Evolutionary conservation across 2,329 filamentous ascomycete genomes (phyloP).

Genomic region (Xylogone sp.): DNA sequence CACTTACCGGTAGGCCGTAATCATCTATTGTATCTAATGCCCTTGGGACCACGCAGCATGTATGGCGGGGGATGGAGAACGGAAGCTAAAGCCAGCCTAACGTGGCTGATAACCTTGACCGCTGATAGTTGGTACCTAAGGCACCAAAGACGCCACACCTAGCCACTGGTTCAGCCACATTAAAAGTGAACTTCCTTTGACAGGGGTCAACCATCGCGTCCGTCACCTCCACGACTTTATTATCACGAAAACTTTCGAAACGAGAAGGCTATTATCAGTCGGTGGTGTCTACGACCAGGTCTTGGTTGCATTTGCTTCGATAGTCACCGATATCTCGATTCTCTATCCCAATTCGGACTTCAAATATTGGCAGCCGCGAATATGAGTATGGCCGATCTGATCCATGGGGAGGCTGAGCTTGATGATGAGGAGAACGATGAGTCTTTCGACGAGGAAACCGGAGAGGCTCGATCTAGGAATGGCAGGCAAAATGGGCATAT

Average conservation of each 20-base stretch:
- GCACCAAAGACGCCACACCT: no score
- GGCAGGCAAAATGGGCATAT: constrained; percentile 40
- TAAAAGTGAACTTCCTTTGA: neutral
- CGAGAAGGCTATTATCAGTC: neutral
- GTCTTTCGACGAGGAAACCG: constrained; percentile 74
- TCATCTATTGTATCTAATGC: no score
- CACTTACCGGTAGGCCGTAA: no score
- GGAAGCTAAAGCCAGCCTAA: neutral
- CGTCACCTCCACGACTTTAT: neutral
- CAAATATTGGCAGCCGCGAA: constrained; percentile 26
- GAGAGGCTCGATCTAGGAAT: constrained; percentile 48
- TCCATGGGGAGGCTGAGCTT: constrained; percentile 81
- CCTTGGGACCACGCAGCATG: neutral
- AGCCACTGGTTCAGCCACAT: neutral
- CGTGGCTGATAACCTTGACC: no score
- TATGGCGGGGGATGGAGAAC: neutral
- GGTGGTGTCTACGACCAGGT: neutral
- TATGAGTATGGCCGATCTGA: constrained; percentile 73
- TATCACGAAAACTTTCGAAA: constrained; percentile 1
- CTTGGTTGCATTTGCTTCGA: neutral
- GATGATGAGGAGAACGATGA: constrained; percentile 84
- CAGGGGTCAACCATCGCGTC: neutral
- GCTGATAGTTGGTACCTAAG: neutral
- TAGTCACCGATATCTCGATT: constrained; percentile 8
- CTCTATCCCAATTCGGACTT: neutral